Conservation (phyloP, 1,139 yeast genomes). For the Kodamaea suecica region DNA sequence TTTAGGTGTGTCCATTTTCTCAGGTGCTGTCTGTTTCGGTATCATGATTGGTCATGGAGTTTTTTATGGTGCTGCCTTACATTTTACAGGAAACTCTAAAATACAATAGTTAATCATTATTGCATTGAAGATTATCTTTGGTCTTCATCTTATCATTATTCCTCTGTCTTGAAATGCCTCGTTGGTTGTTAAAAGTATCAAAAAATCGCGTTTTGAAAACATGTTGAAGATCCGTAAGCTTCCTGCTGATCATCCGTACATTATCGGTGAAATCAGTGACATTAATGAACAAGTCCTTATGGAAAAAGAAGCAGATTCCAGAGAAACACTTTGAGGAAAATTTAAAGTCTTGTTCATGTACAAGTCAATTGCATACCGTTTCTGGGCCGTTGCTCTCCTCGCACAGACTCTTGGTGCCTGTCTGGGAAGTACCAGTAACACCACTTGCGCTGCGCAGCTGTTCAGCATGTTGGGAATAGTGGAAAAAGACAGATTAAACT, state of each 20-base stretch:
- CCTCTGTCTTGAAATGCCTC: slow-evolving; percentile 42
- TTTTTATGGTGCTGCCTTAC: slow-evolving; percentile 41
- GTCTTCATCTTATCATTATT: slow-evolving; percentile 36
- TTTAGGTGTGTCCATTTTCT: slow-evolving; percentile 46
- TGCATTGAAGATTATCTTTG: slow-evolving; percentile 35
- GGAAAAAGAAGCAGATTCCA: slow-evolving; percentile 35
- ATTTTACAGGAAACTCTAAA: slow-evolving; percentile 26
- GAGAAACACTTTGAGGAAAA: slow-evolving; percentile 13
- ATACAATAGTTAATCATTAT: slow-evolving; percentile 40
- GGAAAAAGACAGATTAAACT: no score
- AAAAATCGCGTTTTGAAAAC: slow-evolving; percentile 30
- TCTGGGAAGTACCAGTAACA: slow-evolving; percentile 63
- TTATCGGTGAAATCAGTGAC: slow-evolving; percentile 50
- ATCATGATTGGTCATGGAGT: slow-evolving; percentile 50
- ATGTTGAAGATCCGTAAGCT: slow-evolving; percentile 49
- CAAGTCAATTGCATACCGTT: slow-evolving; percentile 42
- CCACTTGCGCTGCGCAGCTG: no score
- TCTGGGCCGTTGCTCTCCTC: slow-evolving; percentile 39
- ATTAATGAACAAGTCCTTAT: slow-evolving; percentile 44
- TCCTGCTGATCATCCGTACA: slow-evolving; percentile 48
- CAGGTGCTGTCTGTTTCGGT: slow-evolving; percentile 57
- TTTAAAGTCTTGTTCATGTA: slow-evolving; percentile 34
- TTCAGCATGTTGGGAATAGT: no score
- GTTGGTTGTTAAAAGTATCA: slow-evolving; percentile 43
- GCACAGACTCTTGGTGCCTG: slow-evolving; percentile 53